These are phyloP conservation scores for Alternaria metachromatica DNA, from an alignment of 2,329 filamentous ascomycete species.

Conservation along the genomic window DNA sequence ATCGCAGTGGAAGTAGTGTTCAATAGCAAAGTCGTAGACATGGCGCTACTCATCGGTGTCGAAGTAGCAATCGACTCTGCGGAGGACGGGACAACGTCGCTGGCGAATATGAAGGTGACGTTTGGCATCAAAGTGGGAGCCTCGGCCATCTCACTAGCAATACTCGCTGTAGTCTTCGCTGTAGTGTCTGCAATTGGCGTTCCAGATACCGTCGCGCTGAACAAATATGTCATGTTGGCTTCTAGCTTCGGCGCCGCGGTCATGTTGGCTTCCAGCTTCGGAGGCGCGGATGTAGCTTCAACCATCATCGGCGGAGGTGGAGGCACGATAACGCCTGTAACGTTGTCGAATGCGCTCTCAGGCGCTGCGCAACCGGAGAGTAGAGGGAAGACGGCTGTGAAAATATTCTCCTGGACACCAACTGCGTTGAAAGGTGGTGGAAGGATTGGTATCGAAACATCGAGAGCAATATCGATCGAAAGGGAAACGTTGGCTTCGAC, in stretches of 20 bases:
- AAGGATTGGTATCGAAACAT: slow-evolving; percentile 28
- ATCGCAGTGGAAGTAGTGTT: not conserved
- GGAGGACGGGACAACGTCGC: not conserved
- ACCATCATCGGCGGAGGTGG: not conserved
- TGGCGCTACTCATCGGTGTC: not conserved
- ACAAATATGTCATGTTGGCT: not conserved
- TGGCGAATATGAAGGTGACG: not conserved
- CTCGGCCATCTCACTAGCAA: not conserved
- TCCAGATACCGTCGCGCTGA: not conserved
- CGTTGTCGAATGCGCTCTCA: not conserved
- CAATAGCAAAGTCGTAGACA: not conserved
- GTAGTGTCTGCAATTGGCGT: not conserved
- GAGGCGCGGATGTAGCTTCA: not conserved
- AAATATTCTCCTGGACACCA: slow-evolving; percentile 23
- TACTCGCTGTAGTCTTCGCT: not conserved
- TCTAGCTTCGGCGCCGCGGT: not conserved
- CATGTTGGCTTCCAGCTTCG: not conserved
- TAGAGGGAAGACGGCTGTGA: slow-evolving; percentile 27
- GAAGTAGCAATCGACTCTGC: not conserved
- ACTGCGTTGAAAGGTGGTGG: slow-evolving; percentile 23
- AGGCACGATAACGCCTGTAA: not conserved
- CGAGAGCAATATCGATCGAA: slow-evolving; percentile 24
- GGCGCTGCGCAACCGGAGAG: slow-evolving; percentile 28
- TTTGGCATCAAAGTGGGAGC: not conserved
- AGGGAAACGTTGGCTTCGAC: slow-evolving; percentile 36